Evolutionary conservation across 768 basidiomycete genomes (phyloP), one percentile per base, ranked within the genome.

Genomic region (Collybiopsis confluens): DNA sequence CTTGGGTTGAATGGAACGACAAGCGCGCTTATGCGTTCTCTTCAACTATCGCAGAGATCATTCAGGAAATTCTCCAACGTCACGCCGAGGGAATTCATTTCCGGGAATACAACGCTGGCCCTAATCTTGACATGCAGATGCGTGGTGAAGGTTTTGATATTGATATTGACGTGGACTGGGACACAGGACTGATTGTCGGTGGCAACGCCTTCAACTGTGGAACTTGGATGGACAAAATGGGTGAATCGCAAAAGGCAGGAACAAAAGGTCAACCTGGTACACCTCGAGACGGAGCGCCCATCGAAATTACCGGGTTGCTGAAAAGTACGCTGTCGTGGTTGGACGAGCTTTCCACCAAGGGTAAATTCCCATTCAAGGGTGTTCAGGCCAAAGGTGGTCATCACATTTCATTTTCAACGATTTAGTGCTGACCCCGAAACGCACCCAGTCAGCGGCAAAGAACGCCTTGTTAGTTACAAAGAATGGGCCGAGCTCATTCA

Each of bases 161-260:
- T 62, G 82, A 92, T 62, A 88, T 98, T 58, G 70, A 82, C 23
- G 94, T 98, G n/a, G 94, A 99, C 67, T 99, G 97, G 97, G 75
- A 79, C 59, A 98, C 92, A 1, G 97, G 97, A 1, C 68, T 98
- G 56, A 82, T 96, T 59, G 76, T 83, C 55, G 97, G 97, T 24
- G 97, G 97, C 7, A 98, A 85, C 67, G 71, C 72, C 52, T 70
- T 78, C 62, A 96, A 96, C 61, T 95, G 93, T 65, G 93, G 93
- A 10, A 95, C 93, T 1, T 96, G 93, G 93, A 93, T 93, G 93
- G 93, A 96, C 73, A 96, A 96, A 79, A 95, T 95, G 92, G 97
- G 97, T 41, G 93, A 96, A 65, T 93, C 90, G 2, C 75, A 74
- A 55, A 90, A 84, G 61, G 96, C 97, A 3, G 92, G 93, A 1